Evolutionary conservation across 1,284 basidiomycete species (phyloP).

Genomic region (Violaceomyces palustris): DNA sequence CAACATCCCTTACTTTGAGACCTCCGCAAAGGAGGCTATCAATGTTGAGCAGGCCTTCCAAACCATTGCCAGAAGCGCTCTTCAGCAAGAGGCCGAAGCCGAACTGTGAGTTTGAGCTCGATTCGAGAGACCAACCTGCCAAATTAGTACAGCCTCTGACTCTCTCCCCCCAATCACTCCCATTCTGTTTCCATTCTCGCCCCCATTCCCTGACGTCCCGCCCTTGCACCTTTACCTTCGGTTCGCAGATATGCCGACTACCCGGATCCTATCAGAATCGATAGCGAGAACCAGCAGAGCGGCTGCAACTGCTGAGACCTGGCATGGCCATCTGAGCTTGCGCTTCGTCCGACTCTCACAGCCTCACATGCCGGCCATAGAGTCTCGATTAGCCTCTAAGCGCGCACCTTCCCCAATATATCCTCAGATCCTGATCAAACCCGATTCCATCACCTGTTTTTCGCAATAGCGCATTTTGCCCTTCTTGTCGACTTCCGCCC

Average conservation of each 20-base stretch:
- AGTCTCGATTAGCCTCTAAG: no score
- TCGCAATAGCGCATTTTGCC: no score
- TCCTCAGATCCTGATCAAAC: no score
- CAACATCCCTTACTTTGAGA: conserved; percentile 99
- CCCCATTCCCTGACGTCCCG: no score
- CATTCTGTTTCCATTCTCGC: no score
- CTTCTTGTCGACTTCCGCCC: no score
- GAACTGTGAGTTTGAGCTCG: conserved; percentile 76
- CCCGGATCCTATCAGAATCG: conserved; percentile 96
- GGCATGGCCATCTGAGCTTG: no score
- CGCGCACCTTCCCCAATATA: no score
- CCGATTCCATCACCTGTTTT: no score
- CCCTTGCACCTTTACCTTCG: background rate
- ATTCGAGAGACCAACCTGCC: background rate
- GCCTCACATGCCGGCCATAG: no score
- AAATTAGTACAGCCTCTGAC: no score
- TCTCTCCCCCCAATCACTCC: conserved; percentile 4
- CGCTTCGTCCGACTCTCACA: no score
- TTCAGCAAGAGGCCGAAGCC: conserved; percentile 93
- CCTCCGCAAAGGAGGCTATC: conserved; percentile 98
- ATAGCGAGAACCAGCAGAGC: conserved; percentile 83
- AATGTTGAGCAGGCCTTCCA: conserved; percentile 99
- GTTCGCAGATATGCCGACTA: conserved; percentile 84
- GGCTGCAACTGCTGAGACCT: conserved; percentile 94
- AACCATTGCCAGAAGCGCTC: conserved; percentile 95